Evolutionary conservation across 2,329 filamentous ascomycete species (phyloP).

Genomic region (Colletotrichum lindemuthianum): DNA sequence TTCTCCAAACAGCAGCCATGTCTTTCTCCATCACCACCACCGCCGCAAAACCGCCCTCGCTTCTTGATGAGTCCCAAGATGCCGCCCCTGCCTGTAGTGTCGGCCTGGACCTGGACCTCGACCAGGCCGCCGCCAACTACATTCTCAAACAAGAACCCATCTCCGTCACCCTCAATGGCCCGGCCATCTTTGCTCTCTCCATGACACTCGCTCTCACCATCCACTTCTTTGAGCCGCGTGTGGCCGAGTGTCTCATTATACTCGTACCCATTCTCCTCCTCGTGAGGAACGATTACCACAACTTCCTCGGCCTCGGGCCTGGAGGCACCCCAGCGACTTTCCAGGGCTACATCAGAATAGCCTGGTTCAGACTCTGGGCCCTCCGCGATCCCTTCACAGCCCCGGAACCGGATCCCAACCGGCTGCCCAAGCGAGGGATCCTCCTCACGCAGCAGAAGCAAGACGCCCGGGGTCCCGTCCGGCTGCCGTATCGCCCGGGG

Average conservation of each 20-base stretch:
- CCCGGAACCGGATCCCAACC: constrained; percentile 59
- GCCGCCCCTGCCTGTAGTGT: constrained; percentile 19
- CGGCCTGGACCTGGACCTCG: constrained; percentile 46
- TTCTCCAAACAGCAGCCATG: constrained; percentile 23
- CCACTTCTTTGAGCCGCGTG: constrained; percentile 59
- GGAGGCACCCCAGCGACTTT: constrained; percentile 83
- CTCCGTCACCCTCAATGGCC: constrained; percentile 63
- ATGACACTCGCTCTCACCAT: constrained; percentile 61
- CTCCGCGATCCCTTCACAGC: constrained; percentile 76
- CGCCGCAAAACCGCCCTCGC: constrained; percentile 27
- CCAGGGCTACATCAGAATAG: constrained; percentile 77
- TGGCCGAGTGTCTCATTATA: constrained; percentile 61
- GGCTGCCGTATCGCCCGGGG: constrained; percentile 70
- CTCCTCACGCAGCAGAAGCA: constrained; percentile 50
- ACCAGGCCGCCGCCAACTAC: constrained; percentile 46
- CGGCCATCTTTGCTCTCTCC: constrained; percentile 56
- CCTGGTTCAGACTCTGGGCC: constrained; percentile 76
- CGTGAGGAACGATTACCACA: constrained; percentile 77
- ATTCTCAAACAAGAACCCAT: constrained; percentile 59
- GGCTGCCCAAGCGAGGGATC: constrained; percentile 67
- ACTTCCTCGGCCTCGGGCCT: constrained; percentile 80
- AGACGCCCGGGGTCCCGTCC: constrained; percentile 37
- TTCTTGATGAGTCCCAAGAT: constrained; percentile 28
- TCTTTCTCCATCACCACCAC: constrained; percentile 27
- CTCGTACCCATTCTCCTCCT: constrained; percentile 60